Evolutionary conservation across 208 protist genomes (phyloP).

Genomic region (Trypanosomatidae sp.): DNA sequence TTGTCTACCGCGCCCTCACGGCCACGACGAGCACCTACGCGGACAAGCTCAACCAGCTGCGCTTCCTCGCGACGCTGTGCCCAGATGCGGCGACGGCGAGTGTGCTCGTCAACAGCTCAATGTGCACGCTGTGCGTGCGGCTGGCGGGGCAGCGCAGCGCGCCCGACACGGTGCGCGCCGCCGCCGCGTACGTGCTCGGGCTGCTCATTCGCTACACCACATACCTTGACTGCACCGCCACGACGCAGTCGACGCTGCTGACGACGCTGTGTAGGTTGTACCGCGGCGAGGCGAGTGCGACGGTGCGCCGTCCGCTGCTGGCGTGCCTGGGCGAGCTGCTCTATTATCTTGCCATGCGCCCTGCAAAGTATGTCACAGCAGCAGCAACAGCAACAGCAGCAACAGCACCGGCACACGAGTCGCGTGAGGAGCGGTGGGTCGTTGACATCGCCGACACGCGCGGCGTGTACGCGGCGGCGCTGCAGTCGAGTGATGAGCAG

Average conservation of each 20-base stretch:
- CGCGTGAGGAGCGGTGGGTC: constrained; percentile 42
- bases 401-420: too few relatives aligned
- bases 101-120: constrained; percentile 81
- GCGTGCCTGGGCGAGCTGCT: constrained; percentile 82
- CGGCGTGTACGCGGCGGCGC: constrained; percentile 24
- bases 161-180: constrained; percentile 26
- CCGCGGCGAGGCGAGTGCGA: constrained; percentile 28
- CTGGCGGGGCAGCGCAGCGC: constrained; percentile 34
- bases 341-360: constrained; percentile 81
- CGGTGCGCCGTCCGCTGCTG: constrained; percentile 59
- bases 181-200: constrained; percentile 71
- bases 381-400: too few relatives aligned
- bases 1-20: constrained; percentile 30
- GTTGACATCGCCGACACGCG: constrained; percentile 20
- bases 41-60: constrained; percentile 70
- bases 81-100: constrained; percentile 63
- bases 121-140: constrained; percentile 80
- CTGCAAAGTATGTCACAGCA: too few relatives aligned
- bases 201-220: constrained; percentile 74
- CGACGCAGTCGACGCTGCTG: constrained; percentile 53
- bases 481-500: constrained; percentile 64
- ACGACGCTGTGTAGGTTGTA: constrained; percentile 35
- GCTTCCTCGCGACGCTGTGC: constrained; percentile 79
- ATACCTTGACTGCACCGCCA: constrained; percentile 57
- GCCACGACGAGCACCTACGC: constrained; percentile 10